Evolutionary conservation across 2,329 filamentous ascomycete genomes (phyloP), one percentile per base, ranked within the genome.

Genomic region (Aspergillus piperis): DNA sequence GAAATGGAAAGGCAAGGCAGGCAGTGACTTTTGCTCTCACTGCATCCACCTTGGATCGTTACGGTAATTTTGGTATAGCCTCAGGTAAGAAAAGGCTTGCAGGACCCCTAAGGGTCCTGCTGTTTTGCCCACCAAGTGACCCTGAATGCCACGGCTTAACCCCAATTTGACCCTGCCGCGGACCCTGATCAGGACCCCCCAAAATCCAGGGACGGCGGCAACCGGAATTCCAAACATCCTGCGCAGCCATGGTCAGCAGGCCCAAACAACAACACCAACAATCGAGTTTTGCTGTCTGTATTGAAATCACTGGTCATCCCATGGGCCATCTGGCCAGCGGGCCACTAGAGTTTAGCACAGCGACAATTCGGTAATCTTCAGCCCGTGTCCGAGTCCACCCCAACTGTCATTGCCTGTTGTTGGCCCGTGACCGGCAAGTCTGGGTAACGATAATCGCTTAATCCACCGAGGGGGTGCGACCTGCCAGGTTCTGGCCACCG

Each of bases 331-430:
- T 30, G 25, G 25, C 10, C 47, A 36, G 30, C 53, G 23, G 53
- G 25, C 25, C 53, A 36, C 30, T 47, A 32, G 25, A 55, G 30
- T 44, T 55, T 30, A 55, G 42, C 13, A 50, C 47, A 27, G 47
- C 47, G 47, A 50, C 42, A 42, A 44, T 15, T 27, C 38, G 41
- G 53, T 55, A 42, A 44, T 44, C 53, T 44, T 50, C 57, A 58
- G 61, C 52, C 58, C 32, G 56, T 59, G 36, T 51, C 54, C 58
- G 38, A 59, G 59, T 23, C 56, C 48, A 49, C 57, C 25, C 13
- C 27, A 57, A 61, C 44, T 58, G 58, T 54, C 55, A 52, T 55
- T 51, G 39, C 39, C 54, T 44, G 42, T 39, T 42, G 53, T 55
- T 55, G 53, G 53, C 39, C 53, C 53, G 53, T 55, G 53, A 55